These are phyloP conservation scores for Xylaria longipes DNA, from an alignment of 495 filamentous ascomycete species.

Conservation along the genomic window DNA sequence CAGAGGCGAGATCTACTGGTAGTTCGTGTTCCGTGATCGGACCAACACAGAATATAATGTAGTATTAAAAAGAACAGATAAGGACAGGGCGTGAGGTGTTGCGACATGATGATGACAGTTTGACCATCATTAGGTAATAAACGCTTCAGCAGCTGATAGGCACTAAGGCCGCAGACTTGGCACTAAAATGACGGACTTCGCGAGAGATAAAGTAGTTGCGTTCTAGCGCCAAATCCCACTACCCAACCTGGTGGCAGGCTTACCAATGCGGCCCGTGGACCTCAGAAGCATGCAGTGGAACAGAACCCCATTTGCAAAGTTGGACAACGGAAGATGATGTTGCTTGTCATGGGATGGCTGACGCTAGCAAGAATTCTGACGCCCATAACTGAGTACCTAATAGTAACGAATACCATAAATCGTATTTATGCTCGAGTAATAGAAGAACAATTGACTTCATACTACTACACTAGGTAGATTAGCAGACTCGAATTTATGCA, in stretches of 20 bases:
- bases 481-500: not conserved
- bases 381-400: not conserved
- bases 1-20: not conserved
- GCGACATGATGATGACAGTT: conserved; percentile 20
- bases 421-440: not conserved
- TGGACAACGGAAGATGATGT: not conserved
- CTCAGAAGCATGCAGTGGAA: not conserved
- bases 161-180: not conserved
- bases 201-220: not conserved
- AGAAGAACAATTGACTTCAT: not conserved
- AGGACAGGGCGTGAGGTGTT: not conserved
- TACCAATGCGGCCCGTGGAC: conserved; percentile 5
- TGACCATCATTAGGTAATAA: not conserved
- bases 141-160: not conserved
- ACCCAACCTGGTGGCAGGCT: not conserved
- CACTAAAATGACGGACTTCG: conserved; percentile 20
- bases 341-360: not conserved
- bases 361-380: not conserved
- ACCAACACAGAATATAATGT: not conserved
- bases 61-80: not conserved
- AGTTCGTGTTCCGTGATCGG: not conserved
- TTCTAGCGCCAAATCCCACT: not conserved
- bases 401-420: not conserved
- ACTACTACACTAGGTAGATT: too few relatives aligned
- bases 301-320: not conserved